phyloP scores from a whole-genome alignment of 176 grass and related monocot species.

The Phoenix dactylifera region DNA sequence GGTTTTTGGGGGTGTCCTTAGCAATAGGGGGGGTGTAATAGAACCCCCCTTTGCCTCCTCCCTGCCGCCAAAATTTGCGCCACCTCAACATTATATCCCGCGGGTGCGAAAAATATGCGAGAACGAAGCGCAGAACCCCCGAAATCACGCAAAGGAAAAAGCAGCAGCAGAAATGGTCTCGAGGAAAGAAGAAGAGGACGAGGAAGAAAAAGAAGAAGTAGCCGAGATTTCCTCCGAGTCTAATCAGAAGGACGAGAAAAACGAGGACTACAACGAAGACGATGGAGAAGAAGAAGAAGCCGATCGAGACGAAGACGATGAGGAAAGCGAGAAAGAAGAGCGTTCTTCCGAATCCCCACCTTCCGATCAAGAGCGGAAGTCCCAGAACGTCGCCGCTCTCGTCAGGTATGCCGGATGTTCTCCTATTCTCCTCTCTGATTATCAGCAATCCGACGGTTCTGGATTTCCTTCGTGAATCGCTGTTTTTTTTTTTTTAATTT shows the following conservation, averaged over 20 bases:
- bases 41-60: no score
- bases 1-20: no score
- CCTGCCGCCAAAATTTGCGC: no score
- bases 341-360: not conserved
- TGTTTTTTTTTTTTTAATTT: no score
- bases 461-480: no score
- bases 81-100: no score
- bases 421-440: not conserved
- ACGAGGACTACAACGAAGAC: slow-evolving; percentile 34
- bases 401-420: slow-evolving; percentile 42
- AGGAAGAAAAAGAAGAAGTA: slow-evolving; percentile 30
- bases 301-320: slow-evolving; percentile 21
- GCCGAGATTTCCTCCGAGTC: slow-evolving; percentile 33
- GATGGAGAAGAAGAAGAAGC: slow-evolving; percentile 6
- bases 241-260: slow-evolving; percentile 29
- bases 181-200: slow-evolving; percentile 14
- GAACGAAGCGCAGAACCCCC: no score
- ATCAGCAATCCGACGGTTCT: not conserved
- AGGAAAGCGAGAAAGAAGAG: slow-evolving; percentile 11
- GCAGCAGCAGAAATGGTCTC: no score
- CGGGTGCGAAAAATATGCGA: no score
- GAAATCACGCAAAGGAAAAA: no score
- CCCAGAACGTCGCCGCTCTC: slow-evolving; percentile 70
- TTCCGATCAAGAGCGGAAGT: slow-evolving; percentile 54
- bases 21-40: no score